Base-by-base conservation (phyloP, 2,329 filamentous ascomycete species). In the Fusarium veterinarium region DNA sequence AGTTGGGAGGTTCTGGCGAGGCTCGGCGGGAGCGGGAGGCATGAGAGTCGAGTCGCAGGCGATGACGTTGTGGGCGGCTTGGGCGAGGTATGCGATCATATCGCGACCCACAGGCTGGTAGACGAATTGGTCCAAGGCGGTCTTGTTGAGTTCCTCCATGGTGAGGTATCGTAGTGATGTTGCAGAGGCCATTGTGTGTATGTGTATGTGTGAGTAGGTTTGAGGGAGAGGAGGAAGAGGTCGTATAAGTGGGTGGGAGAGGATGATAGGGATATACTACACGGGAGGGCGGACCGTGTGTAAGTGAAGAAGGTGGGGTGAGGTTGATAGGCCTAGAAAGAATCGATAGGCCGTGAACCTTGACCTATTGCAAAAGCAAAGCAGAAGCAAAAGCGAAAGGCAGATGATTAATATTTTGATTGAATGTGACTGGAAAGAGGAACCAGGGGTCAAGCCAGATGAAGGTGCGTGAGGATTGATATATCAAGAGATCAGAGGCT, bases 101-200 rank as follows among this genome's bases (percentile, higher is more conserved):
- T 92, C 88, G 76, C 87, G 87, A 79, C 88, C 91, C 72, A 96
- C 93, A 14, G 91, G 91, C 76, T 89, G 88, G 83, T 92, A 93
- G 84, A 96, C 89, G 81, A 96, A 95, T 78, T 93, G 89, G 78
- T 95, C 92, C 73, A 96, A 87, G 55, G 93, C 93, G 60, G 88
- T 88, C 81, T 91, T 89, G 86, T 95, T 95, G 79, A 90, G 87
- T 82, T 90, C 86, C 69, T 83, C 83, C 79, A 83, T 81, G 79
- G 81, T 81, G 78, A 89, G 82, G 69, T 82, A 82, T 80, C 82
- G 80, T 68, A 56, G 56, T 76, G 84, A 85, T 76, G 84, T 85
- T 63, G 65, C 68, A 61, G 72, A 68, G 56, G 71, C 60, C 64
- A 75, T 72, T 69, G 64, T 62, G 69, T 52, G 23, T 42, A 8